Conservation (phyloP, 164 flowering plant species). For the Santalum album region DNA sequence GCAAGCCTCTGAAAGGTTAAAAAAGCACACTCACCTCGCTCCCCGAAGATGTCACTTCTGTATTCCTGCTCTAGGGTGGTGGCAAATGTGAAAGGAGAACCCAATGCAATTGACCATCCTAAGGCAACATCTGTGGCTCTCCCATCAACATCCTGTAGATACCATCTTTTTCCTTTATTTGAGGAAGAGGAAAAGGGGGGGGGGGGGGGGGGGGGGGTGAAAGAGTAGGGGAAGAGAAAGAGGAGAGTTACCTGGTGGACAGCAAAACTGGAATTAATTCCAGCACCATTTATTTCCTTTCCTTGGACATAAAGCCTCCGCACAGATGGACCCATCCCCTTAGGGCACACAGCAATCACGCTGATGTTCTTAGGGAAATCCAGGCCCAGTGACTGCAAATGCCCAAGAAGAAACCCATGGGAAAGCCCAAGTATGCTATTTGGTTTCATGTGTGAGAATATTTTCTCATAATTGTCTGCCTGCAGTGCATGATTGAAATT, state of each 20-base stretch:
- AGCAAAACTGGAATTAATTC: slow-evolving; percentile 92
- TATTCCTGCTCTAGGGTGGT: slow-evolving; percentile 95
- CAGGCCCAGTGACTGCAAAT: slow-evolving; percentile 75
- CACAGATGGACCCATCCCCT: slow-evolving; percentile 99
- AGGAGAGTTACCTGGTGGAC: slow-evolving; percentile 96
- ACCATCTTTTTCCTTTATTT: too few species aligned
- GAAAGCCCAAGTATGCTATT: slow-evolving; percentile 96
- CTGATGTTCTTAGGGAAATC: slow-evolving; percentile 92
- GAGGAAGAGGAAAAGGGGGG: too few species aligned
- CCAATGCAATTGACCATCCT: slow-evolving; percentile 96
- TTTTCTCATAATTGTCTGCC: slow-evolving; percentile 93
- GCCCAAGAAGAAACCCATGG: slow-evolving; percentile 96
- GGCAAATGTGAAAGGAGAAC: slow-evolving; percentile 97
- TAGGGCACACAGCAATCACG: slow-evolving; percentile 94
- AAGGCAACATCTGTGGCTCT: slow-evolving; percentile 89
- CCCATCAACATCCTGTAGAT: slow-evolving; percentile 98
- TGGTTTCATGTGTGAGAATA: slow-evolving; percentile 96
- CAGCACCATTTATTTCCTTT: slow-evolving; percentile 88
- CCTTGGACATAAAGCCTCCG: slow-evolving; percentile 92
- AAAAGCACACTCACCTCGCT: slow-evolving; percentile 70
- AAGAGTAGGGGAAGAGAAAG: slow-evolving; percentile 2
- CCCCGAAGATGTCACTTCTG: slow-evolving; percentile 98
- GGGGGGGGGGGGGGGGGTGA: too few species aligned
- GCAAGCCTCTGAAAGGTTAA: too few species aligned
- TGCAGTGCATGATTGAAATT: too few species aligned